phyloP scores from a whole-genome alignment of 2,329 filamentous ascomycete genomes.

The Neonectria hederae region DNA sequence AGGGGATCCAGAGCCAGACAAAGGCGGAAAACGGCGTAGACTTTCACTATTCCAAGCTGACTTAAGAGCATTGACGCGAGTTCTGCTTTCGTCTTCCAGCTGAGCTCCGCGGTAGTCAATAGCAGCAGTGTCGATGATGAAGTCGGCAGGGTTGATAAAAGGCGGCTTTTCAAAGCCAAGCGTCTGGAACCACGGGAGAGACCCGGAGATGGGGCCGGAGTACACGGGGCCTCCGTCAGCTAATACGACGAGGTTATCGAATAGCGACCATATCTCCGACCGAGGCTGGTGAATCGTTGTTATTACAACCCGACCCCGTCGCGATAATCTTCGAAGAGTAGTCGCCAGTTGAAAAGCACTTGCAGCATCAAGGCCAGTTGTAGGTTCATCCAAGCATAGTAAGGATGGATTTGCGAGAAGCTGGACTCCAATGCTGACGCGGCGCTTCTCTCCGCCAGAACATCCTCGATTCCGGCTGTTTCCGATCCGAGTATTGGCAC shows the following conservation, averaged over 20 bases:
- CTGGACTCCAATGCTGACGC: conserved; percentile 80
- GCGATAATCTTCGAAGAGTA: conserved; percentile 72
- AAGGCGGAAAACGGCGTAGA: conserved; percentile 33
- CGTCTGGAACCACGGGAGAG: conserved; percentile 69
- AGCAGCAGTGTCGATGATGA: conserved; percentile 76
- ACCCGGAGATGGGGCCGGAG: conserved; percentile 65
- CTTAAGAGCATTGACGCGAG: conserved; percentile 68
- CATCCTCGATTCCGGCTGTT: conserved; percentile 75
- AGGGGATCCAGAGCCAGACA: conserved; percentile 5
- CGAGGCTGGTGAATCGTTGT: conserved; percentile 80
- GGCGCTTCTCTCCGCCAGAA: conserved; percentile 78
- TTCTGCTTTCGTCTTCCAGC: conserved; percentile 65
- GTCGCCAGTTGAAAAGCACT: conserved; percentile 76
- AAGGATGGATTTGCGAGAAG: conserved; percentile 78
- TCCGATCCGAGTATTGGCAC: conserved; percentile 76
- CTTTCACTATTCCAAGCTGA: conserved; percentile 62
- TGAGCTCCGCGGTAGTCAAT: conserved; percentile 75
- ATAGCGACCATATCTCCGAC: conserved; percentile 82
- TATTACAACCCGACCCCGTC: conserved; percentile 73
- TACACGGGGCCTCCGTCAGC: conserved; percentile 73
- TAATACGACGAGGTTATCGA: conserved; percentile 75
- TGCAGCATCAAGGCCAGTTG: conserved; percentile 78
- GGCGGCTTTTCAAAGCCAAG: conserved; percentile 69
- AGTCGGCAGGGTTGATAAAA: conserved; percentile 80
- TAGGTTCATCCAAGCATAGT: conserved; percentile 80